Evolutionary conservation across 345 rosid genomes (phyloP).

Genomic region (Trapa bicornis): DNA sequence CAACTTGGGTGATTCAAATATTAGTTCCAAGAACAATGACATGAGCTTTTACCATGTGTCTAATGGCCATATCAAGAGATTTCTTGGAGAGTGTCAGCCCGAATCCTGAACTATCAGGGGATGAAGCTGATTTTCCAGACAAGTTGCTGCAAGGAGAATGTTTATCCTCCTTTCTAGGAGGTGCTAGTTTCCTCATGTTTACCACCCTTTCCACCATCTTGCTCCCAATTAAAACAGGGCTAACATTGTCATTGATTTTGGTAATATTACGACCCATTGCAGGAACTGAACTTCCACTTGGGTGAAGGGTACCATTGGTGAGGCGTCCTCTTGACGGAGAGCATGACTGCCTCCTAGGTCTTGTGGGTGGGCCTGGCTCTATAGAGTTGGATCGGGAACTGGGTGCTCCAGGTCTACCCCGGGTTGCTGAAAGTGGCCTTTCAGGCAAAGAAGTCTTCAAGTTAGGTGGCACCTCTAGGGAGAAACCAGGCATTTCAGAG

Average conservation of each 20-base stretch:
- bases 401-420: conserved; percentile 98
- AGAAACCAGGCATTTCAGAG: conserved; percentile 94
- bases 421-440: conserved; percentile 86
- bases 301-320: conserved; percentile 36
- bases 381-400: conserved; percentile 75
- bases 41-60: conserved; percentile 70
- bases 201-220: conserved; percentile 96
- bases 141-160: conserved; percentile 63
- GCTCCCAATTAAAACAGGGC: conserved; percentile 75
- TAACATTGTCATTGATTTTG: conserved; percentile 57
- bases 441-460: conserved; percentile 77
- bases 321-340: conserved; percentile 90
- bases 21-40: not conserved
- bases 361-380: conserved; percentile 37
- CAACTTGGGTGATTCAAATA: not conserved
- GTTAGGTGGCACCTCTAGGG: conserved; percentile 91
- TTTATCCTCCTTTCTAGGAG: conserved; percentile 67
- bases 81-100: conserved; percentile 94
- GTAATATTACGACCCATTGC: conserved; percentile 55
- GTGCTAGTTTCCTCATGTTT: conserved; percentile 83
- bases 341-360: conserved; percentile 84
- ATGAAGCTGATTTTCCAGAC: conserved; percentile 62
- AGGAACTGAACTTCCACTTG: conserved; percentile 91
- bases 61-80: conserved; percentile 94
- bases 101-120: conserved; percentile 85